These are phyloP conservation scores for Fusarium gaditjirri DNA, from an alignment of 2,329 filamentous ascomycete species.

Conservation along the genomic window DNA sequence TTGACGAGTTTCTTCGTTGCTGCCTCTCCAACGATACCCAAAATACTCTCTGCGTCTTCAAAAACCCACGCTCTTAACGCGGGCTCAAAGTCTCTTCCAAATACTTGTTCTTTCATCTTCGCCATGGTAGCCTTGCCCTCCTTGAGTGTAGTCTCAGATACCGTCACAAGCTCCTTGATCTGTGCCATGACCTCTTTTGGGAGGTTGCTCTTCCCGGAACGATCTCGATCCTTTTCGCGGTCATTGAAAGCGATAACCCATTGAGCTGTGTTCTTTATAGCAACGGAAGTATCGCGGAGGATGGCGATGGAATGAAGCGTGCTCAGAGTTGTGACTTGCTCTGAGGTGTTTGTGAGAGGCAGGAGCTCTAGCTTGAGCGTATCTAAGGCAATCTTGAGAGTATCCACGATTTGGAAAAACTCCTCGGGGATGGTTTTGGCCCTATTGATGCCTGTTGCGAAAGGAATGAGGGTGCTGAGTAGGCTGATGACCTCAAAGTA, in stretches of 20 bases:
- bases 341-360: slow-evolving; percentile 13
- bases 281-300: slow-evolving; percentile 52
- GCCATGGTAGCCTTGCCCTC: slow-evolving; percentile 47
- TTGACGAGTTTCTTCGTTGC: slow-evolving; percentile 45
- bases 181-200: slow-evolving; percentile 51
- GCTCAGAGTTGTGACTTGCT: slow-evolving; percentile 42
- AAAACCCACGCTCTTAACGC: slow-evolving; percentile 46
- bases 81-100: slow-evolving; percentile 42
- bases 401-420: slow-evolving; percentile 43
- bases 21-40: slow-evolving; percentile 41
- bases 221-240: slow-evolving; percentile 53
- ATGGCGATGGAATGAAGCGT: slow-evolving; percentile 52
- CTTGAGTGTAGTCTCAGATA: slow-evolving; percentile 47
- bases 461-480: slow-evolving; percentile 51
- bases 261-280: slow-evolving; percentile 45
- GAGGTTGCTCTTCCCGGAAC: slow-evolving; percentile 52
- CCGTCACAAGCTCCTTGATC: slow-evolving; percentile 48
- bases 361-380: slow-evolving; percentile 32
- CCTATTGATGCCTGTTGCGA: slow-evolving; percentile 42
- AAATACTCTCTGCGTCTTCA: slow-evolving; percentile 35
- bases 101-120: slow-evolving; percentile 46
- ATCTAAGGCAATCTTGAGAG: slow-evolving; percentile 25
- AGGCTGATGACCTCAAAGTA: slow-evolving; percentile 58
- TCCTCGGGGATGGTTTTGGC: slow-evolving; percentile 36
- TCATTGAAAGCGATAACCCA: slow-evolving; percentile 53